phyloP scores from a whole-genome alignment of 2,329 filamentous ascomycete species.

The Leptographium radiaticola region DNA sequence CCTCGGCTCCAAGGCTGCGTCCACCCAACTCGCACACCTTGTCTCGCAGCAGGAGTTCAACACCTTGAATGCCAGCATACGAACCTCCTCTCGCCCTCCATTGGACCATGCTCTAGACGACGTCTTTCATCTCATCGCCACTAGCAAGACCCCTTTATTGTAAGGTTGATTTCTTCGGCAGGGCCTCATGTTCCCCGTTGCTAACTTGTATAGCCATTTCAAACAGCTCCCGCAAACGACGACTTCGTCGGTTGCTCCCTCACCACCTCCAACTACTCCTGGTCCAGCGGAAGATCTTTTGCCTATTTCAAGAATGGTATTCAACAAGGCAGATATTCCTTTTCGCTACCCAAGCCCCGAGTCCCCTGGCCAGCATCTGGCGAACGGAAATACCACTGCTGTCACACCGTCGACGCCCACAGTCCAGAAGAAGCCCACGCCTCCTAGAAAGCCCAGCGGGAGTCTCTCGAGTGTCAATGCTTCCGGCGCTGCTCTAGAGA shows the following conservation, averaged over 20 bases:
- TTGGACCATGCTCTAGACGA: conserved; percentile 57
- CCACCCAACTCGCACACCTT: conserved; percentile 34
- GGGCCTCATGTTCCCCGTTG: not conserved
- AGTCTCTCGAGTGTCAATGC: conserved; percentile 10
- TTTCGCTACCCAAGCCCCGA: conserved; percentile 28
- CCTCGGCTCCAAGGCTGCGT: conserved; percentile 42
- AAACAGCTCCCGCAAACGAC: conserved; percentile 28
- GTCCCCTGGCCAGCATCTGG: conserved; percentile 11
- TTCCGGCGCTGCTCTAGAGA: conserved; percentile 5
- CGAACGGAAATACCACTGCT: conserved; percentile 10
- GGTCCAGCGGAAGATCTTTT: conserved; percentile 29
- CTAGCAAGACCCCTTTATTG: conserved; percentile 59
- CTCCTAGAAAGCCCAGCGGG: conserved; percentile 3
- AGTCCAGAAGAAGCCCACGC: conserved; percentile 13
- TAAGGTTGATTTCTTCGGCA: conserved; percentile 19
- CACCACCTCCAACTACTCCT: conserved; percentile 15
- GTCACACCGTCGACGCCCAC: conserved; percentile 15
- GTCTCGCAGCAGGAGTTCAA: conserved; percentile 46
- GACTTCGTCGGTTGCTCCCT: conserved; percentile 11
- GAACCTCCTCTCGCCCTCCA: conserved; percentile 10
- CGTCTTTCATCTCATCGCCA: conserved; percentile 55
- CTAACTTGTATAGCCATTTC: conserved; percentile 35
- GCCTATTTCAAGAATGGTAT: conserved; percentile 36
- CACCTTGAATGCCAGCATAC: conserved; percentile 58
- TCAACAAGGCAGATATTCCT: conserved; percentile 26